Conservation (phyloP, 2,329 filamentous ascomycete genomes). For the Pyricularia pennisetigena region DNA sequence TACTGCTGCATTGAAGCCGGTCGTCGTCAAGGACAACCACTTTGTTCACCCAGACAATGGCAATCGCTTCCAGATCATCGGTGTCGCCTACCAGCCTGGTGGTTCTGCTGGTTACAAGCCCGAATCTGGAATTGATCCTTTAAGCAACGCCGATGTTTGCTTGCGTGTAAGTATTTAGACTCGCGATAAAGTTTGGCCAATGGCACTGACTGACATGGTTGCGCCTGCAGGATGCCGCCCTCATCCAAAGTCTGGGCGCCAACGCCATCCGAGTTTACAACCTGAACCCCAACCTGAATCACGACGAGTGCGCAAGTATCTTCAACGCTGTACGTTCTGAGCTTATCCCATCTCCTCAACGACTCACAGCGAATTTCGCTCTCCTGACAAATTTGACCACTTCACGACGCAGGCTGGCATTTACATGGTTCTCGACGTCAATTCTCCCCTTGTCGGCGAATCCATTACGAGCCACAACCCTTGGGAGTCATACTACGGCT, state of each 20-base stretch:
- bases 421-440: slow-evolving; percentile 61
- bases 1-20: slow-evolving; percentile 45
- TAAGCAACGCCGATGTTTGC: slow-evolving; percentile 48
- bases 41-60: slow-evolving; percentile 51
- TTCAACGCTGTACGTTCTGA: slow-evolving; percentile 44
- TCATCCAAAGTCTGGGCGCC: slow-evolving; percentile 55
- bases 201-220: not conserved
- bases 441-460: slow-evolving; percentile 52
- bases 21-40: slow-evolving; percentile 45
- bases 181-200: not conserved
- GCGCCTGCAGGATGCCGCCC: slow-evolving; percentile 39
- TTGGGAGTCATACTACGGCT: slow-evolving; percentile 46
- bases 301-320: slow-evolving; percentile 56
- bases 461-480: slow-evolving; percentile 44
- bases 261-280: slow-evolving; percentile 65
- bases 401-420: slow-evolving; percentile 42
- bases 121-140: slow-evolving; percentile 41
- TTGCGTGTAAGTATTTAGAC: slow-evolving; percentile 25
- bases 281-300: slow-evolving; percentile 54
- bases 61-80: slow-evolving; percentile 55
- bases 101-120: slow-evolving; percentile 54
- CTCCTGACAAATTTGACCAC: not conserved
- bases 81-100: slow-evolving; percentile 60
- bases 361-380: not conserved
- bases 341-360: not conserved